Conservation (phyloP, 164 flowering plant genomes). For the Annona squamosa region DNA sequence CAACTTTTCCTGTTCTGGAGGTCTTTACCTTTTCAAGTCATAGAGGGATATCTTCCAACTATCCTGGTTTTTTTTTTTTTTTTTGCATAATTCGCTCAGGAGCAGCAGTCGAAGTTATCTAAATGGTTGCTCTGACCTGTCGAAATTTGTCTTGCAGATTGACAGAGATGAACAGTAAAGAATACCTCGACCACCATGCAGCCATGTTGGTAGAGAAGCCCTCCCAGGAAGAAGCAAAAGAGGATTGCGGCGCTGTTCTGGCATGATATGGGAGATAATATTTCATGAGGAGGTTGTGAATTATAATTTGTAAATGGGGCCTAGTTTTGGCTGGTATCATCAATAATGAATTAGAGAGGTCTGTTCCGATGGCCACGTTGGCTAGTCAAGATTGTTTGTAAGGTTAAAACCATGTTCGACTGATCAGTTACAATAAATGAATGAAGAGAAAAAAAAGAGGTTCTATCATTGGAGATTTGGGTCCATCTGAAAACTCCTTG, state of each 20-base stretch:
- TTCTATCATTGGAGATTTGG: not conserved
- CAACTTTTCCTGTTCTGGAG: too few relatives aligned
- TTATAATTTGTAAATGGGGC: constrained; percentile 1
- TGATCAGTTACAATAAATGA: not conserved
- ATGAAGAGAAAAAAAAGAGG: not conserved
- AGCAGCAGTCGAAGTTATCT: too few relatives aligned
- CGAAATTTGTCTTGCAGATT: constrained; percentile 39
- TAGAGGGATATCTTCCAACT: too few relatives aligned
- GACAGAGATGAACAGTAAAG: constrained; percentile 92
- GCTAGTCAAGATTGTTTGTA: too few relatives aligned
- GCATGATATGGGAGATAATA: constrained; percentile 7
- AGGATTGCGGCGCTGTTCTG: constrained; percentile 11
- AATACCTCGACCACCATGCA: constrained; percentile 75
- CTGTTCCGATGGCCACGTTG: too few relatives aligned
- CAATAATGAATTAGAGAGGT: not conserved
- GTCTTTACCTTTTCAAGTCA: too few relatives aligned
- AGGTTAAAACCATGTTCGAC: not conserved
- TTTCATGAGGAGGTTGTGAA: not conserved
- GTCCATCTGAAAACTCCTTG: too few relatives aligned
- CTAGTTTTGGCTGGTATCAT: not conserved
- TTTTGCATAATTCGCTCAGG: too few relatives aligned
- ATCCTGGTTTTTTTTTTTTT: too few relatives aligned
- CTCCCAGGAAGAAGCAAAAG: constrained; percentile 14
- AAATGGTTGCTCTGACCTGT: not conserved
- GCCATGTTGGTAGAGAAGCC: constrained; percentile 31